Conservation (phyloP, 2,329 filamentous ascomycete genomes). For the Epichloe scottii region DNA sequence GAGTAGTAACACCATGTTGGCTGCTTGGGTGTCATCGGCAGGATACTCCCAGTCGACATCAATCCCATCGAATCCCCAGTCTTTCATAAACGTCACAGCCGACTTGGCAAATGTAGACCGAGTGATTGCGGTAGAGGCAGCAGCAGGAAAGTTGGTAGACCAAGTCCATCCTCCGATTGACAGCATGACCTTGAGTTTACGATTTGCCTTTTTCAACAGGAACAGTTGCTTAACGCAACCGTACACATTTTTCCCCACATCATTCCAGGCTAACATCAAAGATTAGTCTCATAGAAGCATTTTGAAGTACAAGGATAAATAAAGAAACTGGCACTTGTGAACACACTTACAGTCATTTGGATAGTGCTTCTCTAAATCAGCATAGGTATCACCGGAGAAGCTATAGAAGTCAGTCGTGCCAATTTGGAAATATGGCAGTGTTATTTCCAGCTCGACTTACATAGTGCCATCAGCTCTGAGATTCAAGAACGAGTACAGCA, state of each 20-base stretch:
- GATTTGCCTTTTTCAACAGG: slow-evolving; percentile 63
- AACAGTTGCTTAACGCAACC: slow-evolving; percentile 73
- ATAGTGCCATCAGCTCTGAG: slow-evolving; percentile 59
- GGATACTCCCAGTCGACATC: slow-evolving; percentile 31
- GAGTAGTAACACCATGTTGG: slow-evolving; percentile 32
- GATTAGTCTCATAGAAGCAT: background rate
- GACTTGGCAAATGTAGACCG: slow-evolving; percentile 56
- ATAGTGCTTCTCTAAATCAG: slow-evolving; percentile 64
- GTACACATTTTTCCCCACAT: slow-evolving; percentile 59
- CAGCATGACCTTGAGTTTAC: slow-evolving; percentile 64
- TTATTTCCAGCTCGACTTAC: slow-evolving; percentile 25
- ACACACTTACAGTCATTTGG: slow-evolving; percentile 43
- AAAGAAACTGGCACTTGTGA: too few species aligned
- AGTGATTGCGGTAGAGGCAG: slow-evolving; percentile 48
- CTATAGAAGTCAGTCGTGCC: slow-evolving; percentile 17
- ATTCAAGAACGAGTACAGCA: slow-evolving; percentile 76
- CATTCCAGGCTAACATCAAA: slow-evolving; percentile 38
- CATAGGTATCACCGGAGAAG: slow-evolving; percentile 53
- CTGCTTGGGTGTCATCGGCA: slow-evolving; percentile 24
- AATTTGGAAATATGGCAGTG: background rate
- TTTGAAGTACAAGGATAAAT: background rate
- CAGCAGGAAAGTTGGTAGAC: slow-evolving; percentile 59
- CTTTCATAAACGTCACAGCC: slow-evolving; percentile 56
- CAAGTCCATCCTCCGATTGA: slow-evolving; percentile 83
- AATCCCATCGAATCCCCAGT: slow-evolving; percentile 51